Conservation (phyloP, 208 protist genomes). For the Leishmania tropica region DNA sequence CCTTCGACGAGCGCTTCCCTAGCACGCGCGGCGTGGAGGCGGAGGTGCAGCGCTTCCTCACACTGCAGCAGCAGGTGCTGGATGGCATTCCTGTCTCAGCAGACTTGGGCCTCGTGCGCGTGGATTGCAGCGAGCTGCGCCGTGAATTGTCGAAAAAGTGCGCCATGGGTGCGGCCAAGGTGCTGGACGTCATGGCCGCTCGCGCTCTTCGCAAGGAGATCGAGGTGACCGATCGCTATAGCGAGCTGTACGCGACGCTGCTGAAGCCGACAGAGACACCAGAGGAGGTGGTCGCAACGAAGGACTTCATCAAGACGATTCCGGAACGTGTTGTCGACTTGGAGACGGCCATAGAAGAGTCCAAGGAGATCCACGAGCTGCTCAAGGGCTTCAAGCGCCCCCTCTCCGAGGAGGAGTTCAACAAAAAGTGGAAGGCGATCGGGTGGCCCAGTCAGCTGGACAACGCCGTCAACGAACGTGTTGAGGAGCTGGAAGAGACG, state of each 20-base stretch:
- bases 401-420: conserved; percentile 94
- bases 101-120: conserved; percentile 78
- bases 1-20: conserved; percentile 73
- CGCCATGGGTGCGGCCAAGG: conserved; percentile 43
- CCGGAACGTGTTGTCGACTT: conserved; percentile 89
- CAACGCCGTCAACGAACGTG: conserved; percentile 87
- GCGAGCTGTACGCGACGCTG: conserved; percentile 63
- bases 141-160: conserved; percentile 81
- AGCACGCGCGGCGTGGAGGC: conserved; percentile 70
- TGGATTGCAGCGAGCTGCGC: conserved; percentile 83
- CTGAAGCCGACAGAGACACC: conserved; percentile 79
- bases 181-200: conserved; percentile 81
- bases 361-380: conserved; percentile 80
- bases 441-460: conserved; percentile 91
- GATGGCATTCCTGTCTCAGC: conserved; percentile 60
- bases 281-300: conserved; percentile 88
- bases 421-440: conserved; percentile 91
- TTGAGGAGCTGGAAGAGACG: conserved; percentile 93
- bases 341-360: conserved; percentile 72
- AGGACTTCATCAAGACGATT: conserved; percentile 91
- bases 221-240: conserved; percentile 69
- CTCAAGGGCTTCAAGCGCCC: conserved; percentile 92
- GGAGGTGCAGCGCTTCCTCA: conserved; percentile 77
- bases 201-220: conserved; percentile 77
- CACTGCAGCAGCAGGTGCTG: conserved; percentile 58